phyloP scores from a whole-genome alignment of 1,284 basidiomycete genomes.

The Marasmius oreades region DNA sequence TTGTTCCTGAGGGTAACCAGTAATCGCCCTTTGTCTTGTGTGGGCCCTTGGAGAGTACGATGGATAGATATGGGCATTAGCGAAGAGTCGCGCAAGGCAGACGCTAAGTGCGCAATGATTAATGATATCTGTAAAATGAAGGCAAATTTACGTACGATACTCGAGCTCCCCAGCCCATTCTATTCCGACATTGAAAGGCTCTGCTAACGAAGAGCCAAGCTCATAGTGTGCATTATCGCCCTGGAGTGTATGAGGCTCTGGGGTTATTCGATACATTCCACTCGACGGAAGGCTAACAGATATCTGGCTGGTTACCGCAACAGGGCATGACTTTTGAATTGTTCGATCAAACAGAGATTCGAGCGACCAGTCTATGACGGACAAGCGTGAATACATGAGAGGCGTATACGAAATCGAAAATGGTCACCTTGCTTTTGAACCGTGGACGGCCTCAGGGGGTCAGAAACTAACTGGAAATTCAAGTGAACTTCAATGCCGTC shows the following conservation, averaged over 20 bases:
- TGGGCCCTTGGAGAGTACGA: slow-evolving; percentile 71
- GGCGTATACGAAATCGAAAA: background rate
- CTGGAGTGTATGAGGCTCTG: slow-evolving; percentile 39
- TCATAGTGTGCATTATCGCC: slow-evolving; percentile 43
- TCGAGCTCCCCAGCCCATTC: slow-evolving; percentile 57
- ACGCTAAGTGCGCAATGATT: slow-evolving; percentile 20
- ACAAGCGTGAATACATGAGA: background rate
- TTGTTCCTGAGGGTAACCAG: slow-evolving; percentile 71
- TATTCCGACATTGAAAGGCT: slow-evolving; percentile 53
- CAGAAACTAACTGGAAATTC: slow-evolving; percentile 79
- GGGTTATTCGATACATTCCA: slow-evolving; percentile 41
- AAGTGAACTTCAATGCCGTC: slow-evolving; percentile 66
- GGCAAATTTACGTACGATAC: slow-evolving; percentile 43
- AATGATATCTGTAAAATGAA: background rate
- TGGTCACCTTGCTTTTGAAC: slow-evolving; percentile 55
- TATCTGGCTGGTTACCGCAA: slow-evolving; percentile 52
- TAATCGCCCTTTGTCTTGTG: slow-evolving; percentile 76
- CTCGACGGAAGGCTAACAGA: slow-evolving; percentile 43
- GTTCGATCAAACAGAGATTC: slow-evolving; percentile 67
- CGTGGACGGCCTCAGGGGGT: slow-evolving; percentile 62
- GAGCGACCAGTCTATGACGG: slow-evolving; percentile 71
- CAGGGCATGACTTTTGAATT: slow-evolving; percentile 61
- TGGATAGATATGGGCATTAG: slow-evolving; percentile 57
- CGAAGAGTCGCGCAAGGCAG: slow-evolving; percentile 24
- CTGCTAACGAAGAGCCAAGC: slow-evolving; percentile 32